Evolutionary conservation across 345 rosid species (phyloP).

Genomic region (Trapa bicornis): DNA sequence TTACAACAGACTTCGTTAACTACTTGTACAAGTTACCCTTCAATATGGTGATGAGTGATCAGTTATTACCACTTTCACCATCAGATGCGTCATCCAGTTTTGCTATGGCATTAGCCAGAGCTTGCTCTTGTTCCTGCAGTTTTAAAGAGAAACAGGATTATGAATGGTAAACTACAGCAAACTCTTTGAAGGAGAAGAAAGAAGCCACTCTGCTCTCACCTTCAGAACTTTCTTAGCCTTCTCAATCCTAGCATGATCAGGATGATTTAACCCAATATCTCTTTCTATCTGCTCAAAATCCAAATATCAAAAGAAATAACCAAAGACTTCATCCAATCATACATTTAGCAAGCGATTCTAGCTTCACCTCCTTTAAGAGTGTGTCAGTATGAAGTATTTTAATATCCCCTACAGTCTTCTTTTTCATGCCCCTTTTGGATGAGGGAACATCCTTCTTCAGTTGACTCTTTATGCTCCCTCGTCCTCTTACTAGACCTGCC

Average conservation of each 20-base stretch:
- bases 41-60: conserved; percentile 29
- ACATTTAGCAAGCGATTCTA: background rate
- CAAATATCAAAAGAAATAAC: conserved; percentile 4
- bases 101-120: conserved; percentile 75
- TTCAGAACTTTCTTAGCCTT: conserved; percentile 81
- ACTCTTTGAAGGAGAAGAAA: too few species aligned
- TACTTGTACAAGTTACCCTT: background rate
- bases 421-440: conserved; percentile 60
- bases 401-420: conserved; percentile 70
- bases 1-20: too few species aligned
- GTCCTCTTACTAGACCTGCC: conserved; percentile 65
- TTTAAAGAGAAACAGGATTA: background rate
- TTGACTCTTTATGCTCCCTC: conserved; percentile 52
- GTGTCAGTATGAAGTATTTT: conserved; percentile 92
- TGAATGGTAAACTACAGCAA: background rate
- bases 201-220: conserved; percentile 32
- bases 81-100: conserved; percentile 89
- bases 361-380: conserved; percentile 73
- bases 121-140: conserved; percentile 78
- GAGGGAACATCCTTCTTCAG: conserved; percentile 50
- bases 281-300: conserved; percentile 64
- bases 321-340: background rate
- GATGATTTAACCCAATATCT: conserved; percentile 58
- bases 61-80: conserved; percentile 90
- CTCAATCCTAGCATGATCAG: conserved; percentile 70